A percentile compares a stretch with the other conserved stretches of the same genome.
Conservation (phyloP, 140 eudicot genomes). For the Cichorium intybus region DNA sequence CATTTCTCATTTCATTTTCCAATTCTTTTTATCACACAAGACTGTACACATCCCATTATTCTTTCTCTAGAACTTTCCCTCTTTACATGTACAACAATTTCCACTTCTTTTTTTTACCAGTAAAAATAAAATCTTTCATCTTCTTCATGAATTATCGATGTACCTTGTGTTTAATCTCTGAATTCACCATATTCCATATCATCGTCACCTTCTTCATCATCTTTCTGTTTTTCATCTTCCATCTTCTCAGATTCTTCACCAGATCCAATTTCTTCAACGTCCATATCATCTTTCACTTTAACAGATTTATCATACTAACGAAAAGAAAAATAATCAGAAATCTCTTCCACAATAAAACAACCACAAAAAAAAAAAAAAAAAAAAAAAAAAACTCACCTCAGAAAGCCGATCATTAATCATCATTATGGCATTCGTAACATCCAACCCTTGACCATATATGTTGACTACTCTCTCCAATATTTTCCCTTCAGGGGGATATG, state of each 20-base stretch:
- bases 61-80: too few relatives aligned
- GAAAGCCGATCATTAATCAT: background rate
- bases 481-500: background rate
- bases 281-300: background rate
- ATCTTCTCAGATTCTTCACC: background rate
- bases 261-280: background rate
- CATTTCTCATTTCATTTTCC: background rate
- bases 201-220: background rate
- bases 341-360: background rate
- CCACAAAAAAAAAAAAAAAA: background rate
- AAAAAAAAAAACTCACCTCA: background rate
- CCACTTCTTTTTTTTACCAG: background rate
- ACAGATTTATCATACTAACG: background rate
- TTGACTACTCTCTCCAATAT: constrained; percentile 11
- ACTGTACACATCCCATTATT: background rate
- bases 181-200: background rate
- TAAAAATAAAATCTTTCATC: background rate
- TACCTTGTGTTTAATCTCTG: background rate
- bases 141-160: too few relatives aligned
- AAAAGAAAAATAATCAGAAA: too few relatives aligned
- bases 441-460: constrained; percentile 20
- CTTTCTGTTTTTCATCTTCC: background rate
- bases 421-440: constrained; percentile 7
- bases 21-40: background rate
- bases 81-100: background rate